Base-by-base conservation (phyloP, 495 filamentous ascomycete genomes). In the Geopyxis carbonaria region DNA sequence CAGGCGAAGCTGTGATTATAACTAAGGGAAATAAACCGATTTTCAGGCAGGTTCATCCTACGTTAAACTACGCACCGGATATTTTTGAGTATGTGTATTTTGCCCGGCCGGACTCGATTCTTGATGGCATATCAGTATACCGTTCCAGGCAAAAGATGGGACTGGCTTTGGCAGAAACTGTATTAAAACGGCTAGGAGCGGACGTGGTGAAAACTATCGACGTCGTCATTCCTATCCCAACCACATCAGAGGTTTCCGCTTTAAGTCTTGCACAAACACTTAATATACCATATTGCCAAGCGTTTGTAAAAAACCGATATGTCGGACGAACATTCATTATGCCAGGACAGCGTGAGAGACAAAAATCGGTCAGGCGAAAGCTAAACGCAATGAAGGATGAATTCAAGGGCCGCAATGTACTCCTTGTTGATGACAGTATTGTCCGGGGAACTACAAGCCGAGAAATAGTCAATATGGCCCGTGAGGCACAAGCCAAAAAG, bases 241-340 rank as follows among this genome's bases (percentile, higher is more conserved):
- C 87, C 47, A 91, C 83, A 0, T 76, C 75, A 0, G 89, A 85
- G 38, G 91, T 80, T 0, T 80, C 83, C 3, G 89, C 87, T 0
- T 73, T 78, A 5, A 73, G 72, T 31, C 74, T 94, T 5, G 77
- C 91, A 11, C 72, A 78, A 51, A 65, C 69, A 25, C 63, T 94
- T 21, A 68, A 76, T 44, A 87, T 79, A 45, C 80, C 81, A 2
- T 91, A 82, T 57, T 79, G 71, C 43, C 81, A 83, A 48, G 81
- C 71, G 8, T 86, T 93, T 46, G 76, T 93, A 43, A 94, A 93
- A 69, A 94, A 94, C 60, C 73, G 87, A 34, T 95, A 94, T 58
- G 80, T 95, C 34, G 91, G 86, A 67, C 76, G 87, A 24, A 93
- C 87, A 0, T 94, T 93, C 58, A 93, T 94, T 56, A 85, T 93